phyloP scores from a whole-genome alignment of 208 protist species.

The Leishmania tropica region DNA sequence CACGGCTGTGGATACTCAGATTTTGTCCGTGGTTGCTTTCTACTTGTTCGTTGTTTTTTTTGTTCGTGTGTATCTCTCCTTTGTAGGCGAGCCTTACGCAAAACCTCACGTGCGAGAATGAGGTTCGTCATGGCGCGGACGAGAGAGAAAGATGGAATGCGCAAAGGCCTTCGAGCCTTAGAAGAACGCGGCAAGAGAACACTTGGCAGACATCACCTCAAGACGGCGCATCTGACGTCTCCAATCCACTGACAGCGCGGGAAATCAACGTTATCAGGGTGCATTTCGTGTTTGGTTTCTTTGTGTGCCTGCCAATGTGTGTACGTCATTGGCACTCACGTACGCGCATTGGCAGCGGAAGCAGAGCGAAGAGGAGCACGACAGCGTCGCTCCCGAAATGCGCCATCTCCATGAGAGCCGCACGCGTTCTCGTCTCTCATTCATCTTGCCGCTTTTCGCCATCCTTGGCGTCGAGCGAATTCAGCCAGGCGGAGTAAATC shows the following conservation, averaged over 20 bases:
- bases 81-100: neutral
- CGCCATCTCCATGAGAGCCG: neutral
- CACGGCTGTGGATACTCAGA: too few species aligned
- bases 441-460: neutral
- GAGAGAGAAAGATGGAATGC: neutral
- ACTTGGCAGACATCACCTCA: neutral
- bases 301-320: neutral
- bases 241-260: neutral
- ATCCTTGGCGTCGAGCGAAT: constrained; percentile 26
- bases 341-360: neutral
- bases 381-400: neutral
- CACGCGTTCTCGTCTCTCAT: neutral
- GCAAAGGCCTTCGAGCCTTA: neutral
- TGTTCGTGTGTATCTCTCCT: neutral
- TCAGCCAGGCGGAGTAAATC: constrained; percentile 83
- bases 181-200: neutral
- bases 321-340: neutral
- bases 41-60: neutral
- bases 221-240: neutral
- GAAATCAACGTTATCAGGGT: neutral
- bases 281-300: neutral
- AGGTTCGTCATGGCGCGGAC: too few species aligned
- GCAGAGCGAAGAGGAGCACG: neutral
- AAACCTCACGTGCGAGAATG: neutral
- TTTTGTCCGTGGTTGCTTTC: neutral